Evolutionary conservation across 2,329 filamentous ascomycete species (phyloP).

Genomic region (Didymella lethalis): DNA sequence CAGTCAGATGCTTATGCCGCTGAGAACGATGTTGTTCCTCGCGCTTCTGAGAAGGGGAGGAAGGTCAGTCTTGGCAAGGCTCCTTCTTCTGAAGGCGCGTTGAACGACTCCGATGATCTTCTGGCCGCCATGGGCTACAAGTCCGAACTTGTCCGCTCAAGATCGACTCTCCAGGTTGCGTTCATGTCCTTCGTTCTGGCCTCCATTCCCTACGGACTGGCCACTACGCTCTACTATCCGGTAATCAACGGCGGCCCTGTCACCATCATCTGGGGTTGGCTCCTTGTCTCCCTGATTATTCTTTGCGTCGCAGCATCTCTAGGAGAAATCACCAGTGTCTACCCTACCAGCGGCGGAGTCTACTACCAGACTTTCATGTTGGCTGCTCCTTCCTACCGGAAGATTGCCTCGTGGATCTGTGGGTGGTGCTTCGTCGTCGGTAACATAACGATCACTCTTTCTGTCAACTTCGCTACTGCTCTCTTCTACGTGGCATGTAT

Average conservation of each 20-base stretch:
- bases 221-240: slow-evolving; percentile 74
- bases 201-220: slow-evolving; percentile 76
- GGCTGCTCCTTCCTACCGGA: slow-evolving; percentile 66
- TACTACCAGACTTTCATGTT: slow-evolving; percentile 84
- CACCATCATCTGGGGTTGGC: slow-evolving; percentile 77
- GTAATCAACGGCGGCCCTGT: slow-evolving; percentile 71
- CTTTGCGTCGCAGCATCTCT: slow-evolving; percentile 73
- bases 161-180: slow-evolving; percentile 73
- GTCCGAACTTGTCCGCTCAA: slow-evolving; percentile 69
- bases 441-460: slow-evolving; percentile 82
- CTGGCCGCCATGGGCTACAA: slow-evolving; percentile 72
- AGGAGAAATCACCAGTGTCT: slow-evolving; percentile 77
- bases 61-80: slow-evolving; percentile 37
- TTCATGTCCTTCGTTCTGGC: slow-evolving; percentile 81
- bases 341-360: slow-evolving; percentile 78
- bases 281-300: slow-evolving; percentile 72
- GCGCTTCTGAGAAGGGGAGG: slow-evolving; percentile 36
- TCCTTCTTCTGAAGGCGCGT: slow-evolving; percentile 36
- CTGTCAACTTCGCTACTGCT: slow-evolving; percentile 78
- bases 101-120: slow-evolving; percentile 65
- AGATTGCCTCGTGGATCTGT: slow-evolving; percentile 72
- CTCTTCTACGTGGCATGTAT: slow-evolving; percentile 63
- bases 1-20: slow-evolving; percentile 48
- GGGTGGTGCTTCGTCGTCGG: slow-evolving; percentile 81
- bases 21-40: slow-evolving; percentile 39